Evolutionary conservation across 163 green algal genomes (phyloP).

Genomic region (Scenedesmus sp.): DNA sequence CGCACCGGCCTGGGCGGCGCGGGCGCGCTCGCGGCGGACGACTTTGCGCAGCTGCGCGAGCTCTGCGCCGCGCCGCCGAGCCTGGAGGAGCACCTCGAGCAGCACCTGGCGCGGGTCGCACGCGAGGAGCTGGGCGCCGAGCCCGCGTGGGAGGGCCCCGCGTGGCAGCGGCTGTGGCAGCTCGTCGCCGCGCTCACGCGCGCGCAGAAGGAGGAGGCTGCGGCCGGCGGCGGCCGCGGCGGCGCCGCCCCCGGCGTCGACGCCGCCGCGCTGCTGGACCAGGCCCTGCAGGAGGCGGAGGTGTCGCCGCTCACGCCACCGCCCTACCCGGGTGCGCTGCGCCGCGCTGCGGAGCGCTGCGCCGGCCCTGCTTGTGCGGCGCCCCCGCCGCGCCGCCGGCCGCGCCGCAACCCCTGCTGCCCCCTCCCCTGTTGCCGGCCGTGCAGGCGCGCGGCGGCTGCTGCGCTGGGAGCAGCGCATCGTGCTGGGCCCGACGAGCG

Average conservation of each 20-base stretch:
- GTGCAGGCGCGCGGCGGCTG: conserved; percentile 36
- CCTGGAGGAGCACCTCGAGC: conserved; percentile 26
- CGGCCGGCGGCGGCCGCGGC: conserved; percentile 1
- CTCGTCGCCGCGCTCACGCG: conserved; percentile 28
- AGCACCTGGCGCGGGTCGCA: conserved; percentile 35
- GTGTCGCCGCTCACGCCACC: conserved; percentile 17
- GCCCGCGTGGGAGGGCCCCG: neutral
- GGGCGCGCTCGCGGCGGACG: neutral
- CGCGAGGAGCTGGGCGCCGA: neutral
- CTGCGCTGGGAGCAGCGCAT: conserved; percentile 46
- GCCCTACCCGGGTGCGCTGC: conserved; percentile 48
- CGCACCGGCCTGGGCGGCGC: neutral
- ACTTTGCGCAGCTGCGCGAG: conserved; percentile 25
- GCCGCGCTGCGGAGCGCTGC: too few relatives aligned
- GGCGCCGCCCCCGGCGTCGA: neutral
- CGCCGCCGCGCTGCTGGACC: conserved; percentile 5
- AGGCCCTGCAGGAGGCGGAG: conserved; percentile 4
- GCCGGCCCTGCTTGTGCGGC: too few relatives aligned
- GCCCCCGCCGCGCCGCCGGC: too few relatives aligned
- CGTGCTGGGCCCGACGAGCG: conserved; percentile 15
- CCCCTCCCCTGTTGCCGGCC: neutral
- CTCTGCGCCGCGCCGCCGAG: conserved; percentile 22
- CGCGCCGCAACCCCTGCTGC: too few relatives aligned
- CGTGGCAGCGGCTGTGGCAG: conserved; percentile 45
- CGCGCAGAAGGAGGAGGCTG: conserved; percentile 7